Conservation (phyloP, 257 asterid genomes). For the Petrea volubilis region DNA sequence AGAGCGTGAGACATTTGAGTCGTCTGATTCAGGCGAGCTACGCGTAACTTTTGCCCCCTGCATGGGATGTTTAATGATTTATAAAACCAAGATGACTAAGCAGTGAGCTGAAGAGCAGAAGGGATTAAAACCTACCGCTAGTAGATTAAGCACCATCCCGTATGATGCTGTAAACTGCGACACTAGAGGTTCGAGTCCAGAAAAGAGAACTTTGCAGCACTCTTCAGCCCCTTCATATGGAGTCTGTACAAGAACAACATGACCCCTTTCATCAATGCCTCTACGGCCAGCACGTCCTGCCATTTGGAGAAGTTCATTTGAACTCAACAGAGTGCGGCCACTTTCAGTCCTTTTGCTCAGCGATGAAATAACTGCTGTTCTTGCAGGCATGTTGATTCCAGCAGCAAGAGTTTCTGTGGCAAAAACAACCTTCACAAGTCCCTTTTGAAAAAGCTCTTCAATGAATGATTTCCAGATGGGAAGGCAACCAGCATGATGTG, state of each 20-base stretch:
- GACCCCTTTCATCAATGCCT: conserved; percentile 94
- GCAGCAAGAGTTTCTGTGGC: conserved; percentile 99
- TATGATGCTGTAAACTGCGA: conserved; percentile 98
- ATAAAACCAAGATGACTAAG: conserved; percentile 19
- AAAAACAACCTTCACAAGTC: conserved; percentile 93
- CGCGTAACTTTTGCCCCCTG: conserved; percentile 89
- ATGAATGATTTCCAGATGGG: conserved; percentile 97
- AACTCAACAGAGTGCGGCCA: conserved; percentile 73
- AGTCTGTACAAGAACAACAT: conserved; percentile 88
- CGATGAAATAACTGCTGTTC: conserved; percentile 94
- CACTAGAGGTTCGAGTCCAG: conserved; percentile 93
- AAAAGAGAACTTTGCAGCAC: conserved; percentile 88
- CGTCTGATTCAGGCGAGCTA: conserved; percentile 57
- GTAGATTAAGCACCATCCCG: conserved; percentile 99
- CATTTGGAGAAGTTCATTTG: conserved; percentile 96
- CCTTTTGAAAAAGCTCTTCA: conserved; percentile 89
- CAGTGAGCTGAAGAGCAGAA: conserved; percentile 23
- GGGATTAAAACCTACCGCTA: conserved; percentile 58
- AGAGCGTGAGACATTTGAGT: conserved; percentile 48
- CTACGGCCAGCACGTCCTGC: conserved; percentile 99
- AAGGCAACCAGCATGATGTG: conserved; percentile 99
- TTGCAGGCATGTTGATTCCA: conserved; percentile 99
- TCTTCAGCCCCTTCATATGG: conserved; percentile 94
- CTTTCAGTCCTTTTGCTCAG: conserved; percentile 91
- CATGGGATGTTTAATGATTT: conserved; percentile 28